Base-by-base conservation (phyloP, 2,329 filamentous ascomycete genomes). In the Ophiocordyceps sinensis region DNA sequence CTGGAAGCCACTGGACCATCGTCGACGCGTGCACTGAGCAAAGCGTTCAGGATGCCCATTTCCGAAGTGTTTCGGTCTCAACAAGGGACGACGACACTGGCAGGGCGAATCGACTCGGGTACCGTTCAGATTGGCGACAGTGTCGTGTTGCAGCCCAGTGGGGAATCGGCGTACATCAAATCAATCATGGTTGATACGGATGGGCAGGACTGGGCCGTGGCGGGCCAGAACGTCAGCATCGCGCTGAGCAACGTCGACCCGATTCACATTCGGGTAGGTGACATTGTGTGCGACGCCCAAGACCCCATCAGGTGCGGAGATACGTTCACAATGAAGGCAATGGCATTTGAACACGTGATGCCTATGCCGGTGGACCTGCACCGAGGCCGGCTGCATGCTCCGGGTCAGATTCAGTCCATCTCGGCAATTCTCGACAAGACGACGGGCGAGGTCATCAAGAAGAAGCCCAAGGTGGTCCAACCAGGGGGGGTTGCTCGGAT, bases 291-390 rank as follows among this genome's bases (percentile, higher is more conserved):
- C 62, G 71, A 75, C 38, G 70, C 77, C 1, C 68, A 70, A 1
- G 63, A 72, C 2, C 81, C 86, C 0, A 79, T 94, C 29, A 63
- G 68, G 23, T 83, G 82, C 44, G 67, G 85, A 44, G 82, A 81
- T 43, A 73, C 68, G 0, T 88, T 96, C 52, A 85, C 76, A 2
- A 77, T 83, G 45, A 94, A 94, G 60, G 78, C 91, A 11, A 71
- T 95, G 42, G 86, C 88, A 0, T 94, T 96, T 53, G 86, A 94
- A 45, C 81, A 89, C 47, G 63, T 98, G 14, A 81, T 88, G 62
- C 89, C 89, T 0, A 91, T 89, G 76, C 76, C 77, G 21, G 76
- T 96, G 10, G 89, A 96, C 53, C 77, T 98, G 9, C 88, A 95
- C 58, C 71, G 86, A 17, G 91, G 91, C 0, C 73, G 87, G 9